Evolutionary conservation across 2,329 filamentous ascomycete species (phyloP).

Genomic region (Sporothrix brunneoviolacea): DNA sequence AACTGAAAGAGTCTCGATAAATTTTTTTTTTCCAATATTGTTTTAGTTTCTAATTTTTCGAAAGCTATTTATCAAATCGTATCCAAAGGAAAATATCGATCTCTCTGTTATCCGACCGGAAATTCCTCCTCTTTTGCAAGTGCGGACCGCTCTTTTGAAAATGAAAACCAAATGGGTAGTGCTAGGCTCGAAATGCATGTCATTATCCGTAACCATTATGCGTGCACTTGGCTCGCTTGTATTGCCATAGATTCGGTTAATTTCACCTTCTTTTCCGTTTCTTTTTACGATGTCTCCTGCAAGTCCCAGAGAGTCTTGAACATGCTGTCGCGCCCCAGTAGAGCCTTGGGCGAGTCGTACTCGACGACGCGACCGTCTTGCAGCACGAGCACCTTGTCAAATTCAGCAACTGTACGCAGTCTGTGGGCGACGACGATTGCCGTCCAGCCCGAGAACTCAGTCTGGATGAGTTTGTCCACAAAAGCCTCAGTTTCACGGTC

Average conservation of each 20-base stretch:
- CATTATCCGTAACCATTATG: background rate
- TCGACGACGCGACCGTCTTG: constrained; percentile 30
- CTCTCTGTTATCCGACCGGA: too few relatives aligned
- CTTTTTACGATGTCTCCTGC: background rate
- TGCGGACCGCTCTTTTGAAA: too few relatives aligned
- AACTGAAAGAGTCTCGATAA: too few relatives aligned
- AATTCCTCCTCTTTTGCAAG: too few relatives aligned
- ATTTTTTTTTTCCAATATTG: too few relatives aligned
- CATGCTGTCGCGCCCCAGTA: constrained; percentile 9
- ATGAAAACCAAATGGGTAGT: too few relatives aligned
- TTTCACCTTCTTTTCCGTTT: too few relatives aligned
- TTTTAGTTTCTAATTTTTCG: background rate
- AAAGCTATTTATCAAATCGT: too few relatives aligned
- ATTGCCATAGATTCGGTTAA: too few relatives aligned
- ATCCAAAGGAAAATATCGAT: too few relatives aligned
- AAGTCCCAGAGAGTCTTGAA: constrained; percentile 9
- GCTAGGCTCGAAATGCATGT: background rate
- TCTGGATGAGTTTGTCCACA: constrained; percentile 48
- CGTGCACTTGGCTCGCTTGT: too few relatives aligned
- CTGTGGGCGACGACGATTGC: constrained; percentile 36
- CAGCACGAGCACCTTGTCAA: constrained; percentile 44
- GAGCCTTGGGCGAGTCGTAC: constrained; percentile 17
- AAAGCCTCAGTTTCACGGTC: constrained; percentile 49
- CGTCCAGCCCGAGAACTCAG: constrained; percentile 47
- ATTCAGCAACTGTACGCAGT: constrained; percentile 39